A percentile compares a stretch with the other conserved stretches of the same genome.
phyloP scores from a whole-genome alignment of 257 asterid genomes.

The Solanum verrucosum region DNA sequence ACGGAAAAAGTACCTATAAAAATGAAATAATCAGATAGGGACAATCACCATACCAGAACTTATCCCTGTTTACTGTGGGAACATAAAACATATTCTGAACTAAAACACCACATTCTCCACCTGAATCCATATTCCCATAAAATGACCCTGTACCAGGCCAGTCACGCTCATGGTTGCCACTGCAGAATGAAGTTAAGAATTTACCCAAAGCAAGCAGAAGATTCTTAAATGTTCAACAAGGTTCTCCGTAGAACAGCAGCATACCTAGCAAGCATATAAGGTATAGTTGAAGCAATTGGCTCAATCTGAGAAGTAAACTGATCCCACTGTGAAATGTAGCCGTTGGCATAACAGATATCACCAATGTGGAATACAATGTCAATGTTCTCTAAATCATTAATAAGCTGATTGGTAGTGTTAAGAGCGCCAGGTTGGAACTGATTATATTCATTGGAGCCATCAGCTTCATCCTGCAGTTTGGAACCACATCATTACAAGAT shows the following conservation, averaged over 20 bases:
- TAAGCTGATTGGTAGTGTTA: conserved; percentile 74
- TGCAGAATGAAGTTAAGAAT: conserved; percentile 18
- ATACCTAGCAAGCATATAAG: conserved; percentile 95
- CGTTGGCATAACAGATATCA: conserved; percentile 75
- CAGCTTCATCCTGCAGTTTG: conserved; percentile 69
- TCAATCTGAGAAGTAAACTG: conserved; percentile 88
- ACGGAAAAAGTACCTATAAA: neutral
- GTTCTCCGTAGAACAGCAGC: neutral
- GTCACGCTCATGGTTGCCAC: conserved; percentile 97
- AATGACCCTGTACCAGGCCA: conserved; percentile 94
- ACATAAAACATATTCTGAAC: conserved; percentile 66
- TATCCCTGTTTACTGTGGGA: conserved; percentile 88
- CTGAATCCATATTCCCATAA: conserved; percentile 65
- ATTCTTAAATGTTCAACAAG: neutral
- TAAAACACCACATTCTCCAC: conserved; percentile 94
- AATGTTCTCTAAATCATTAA: conserved; percentile 50
- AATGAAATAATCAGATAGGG: neutral
- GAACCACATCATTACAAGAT: neutral
- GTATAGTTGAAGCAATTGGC: conserved; percentile 76
- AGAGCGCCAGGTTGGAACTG: conserved; percentile 73
- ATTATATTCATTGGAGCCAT: conserved; percentile 88
- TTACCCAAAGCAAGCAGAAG: neutral
- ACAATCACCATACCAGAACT: conserved; percentile 52
- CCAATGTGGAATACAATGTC: conserved; percentile 92
- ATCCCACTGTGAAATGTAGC: conserved; percentile 92